Percentiles rank a stretch among this genome's conserved stretches.
These are phyloP conservation scores for Candida takata DNA, from an alignment of 805 yeast species.

Conservation along the genomic window DNA sequence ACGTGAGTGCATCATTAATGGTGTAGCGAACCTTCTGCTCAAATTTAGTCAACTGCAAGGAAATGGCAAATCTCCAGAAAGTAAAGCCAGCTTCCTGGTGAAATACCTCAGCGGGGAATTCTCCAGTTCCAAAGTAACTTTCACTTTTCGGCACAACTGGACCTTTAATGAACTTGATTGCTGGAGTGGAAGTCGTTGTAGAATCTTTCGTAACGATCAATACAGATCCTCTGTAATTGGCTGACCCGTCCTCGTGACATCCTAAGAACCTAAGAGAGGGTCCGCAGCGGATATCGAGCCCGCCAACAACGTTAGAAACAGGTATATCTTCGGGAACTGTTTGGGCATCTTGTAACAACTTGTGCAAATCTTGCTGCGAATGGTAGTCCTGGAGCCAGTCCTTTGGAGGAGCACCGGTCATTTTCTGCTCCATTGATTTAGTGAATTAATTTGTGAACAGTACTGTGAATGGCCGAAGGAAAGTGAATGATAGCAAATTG, in stretches of 20 bases:
- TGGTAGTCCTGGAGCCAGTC: conserved; percentile 9
- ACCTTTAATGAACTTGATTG: conserved; percentile 20
- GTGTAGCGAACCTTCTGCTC: conserved; percentile 63
- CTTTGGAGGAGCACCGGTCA: neutral
- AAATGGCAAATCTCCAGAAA: conserved; percentile 63
- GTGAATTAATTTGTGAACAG: no score
- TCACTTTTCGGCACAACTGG: conserved; percentile 18
- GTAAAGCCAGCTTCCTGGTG: conserved; percentile 38
- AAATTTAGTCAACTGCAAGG: conserved; percentile 35
- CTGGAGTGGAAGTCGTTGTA: conserved; percentile 31
- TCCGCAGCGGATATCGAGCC: conserved; percentile 55
- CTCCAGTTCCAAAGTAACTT: conserved; percentile 28
- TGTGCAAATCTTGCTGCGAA: conserved; percentile 8
- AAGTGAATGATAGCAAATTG: no score
- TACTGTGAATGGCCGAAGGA: no score
- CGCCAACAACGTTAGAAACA: conserved; percentile 11
- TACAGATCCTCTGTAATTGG: conserved; percentile 61
- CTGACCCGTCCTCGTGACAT: conserved; percentile 42
- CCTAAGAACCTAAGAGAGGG: conserved; percentile 69
- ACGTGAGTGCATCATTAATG: conserved; percentile 44
- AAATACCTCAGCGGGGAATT: conserved; percentile 39
- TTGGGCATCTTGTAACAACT: conserved; percentile 8
- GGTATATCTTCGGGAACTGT: conserved; percentile 9
- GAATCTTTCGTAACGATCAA: conserved; percentile 46
- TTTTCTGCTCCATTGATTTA: no score